phyloP scores from a whole-genome alignment of 805 yeast species.

The Yarrowia porcina region DNA sequence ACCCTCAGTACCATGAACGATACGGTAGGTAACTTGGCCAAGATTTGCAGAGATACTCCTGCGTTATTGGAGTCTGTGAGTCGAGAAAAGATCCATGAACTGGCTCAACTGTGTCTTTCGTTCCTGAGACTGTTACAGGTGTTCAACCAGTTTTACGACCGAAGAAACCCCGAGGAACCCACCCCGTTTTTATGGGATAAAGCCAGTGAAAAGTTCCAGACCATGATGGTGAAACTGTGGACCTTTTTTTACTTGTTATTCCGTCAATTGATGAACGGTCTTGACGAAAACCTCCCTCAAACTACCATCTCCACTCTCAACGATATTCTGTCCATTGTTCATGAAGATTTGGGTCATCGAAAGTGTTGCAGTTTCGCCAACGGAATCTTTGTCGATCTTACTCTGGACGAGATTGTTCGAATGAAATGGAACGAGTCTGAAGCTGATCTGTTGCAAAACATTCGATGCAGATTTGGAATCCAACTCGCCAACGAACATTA shows the following conservation, averaged over 20 bases:
- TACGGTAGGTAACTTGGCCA: slow-evolving; percentile 18
- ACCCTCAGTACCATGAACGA: slow-evolving; percentile 53
- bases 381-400: slow-evolving; percentile 59
- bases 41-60: slow-evolving; percentile 16
- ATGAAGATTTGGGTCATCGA: slow-evolving; percentile 67
- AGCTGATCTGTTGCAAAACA: slow-evolving; percentile 67
- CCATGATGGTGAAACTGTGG: slow-evolving; percentile 39
- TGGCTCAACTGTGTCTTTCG: slow-evolving; percentile 28
- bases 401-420: slow-evolving; percentile 52
- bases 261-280: slow-evolving; percentile 35
- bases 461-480: slow-evolving; percentile 76
- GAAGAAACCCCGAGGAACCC: slow-evolving; percentile 32
- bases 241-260: slow-evolving; percentile 40
- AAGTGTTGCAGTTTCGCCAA: slow-evolving; percentile 63
- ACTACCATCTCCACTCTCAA: slow-evolving; percentile 34
- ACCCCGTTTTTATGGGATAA: slow-evolving; percentile 37
- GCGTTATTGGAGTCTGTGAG: not conserved
- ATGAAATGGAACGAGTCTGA: slow-evolving; percentile 52
- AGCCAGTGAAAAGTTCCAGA: slow-evolving; percentile 35
- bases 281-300: slow-evolving; percentile 30
- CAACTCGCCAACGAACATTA: slow-evolving; percentile 56
- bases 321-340: slow-evolving; percentile 58
- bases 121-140: slow-evolving; percentile 39
- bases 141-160: slow-evolving; percentile 38
- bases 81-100: not conserved